These are phyloP conservation scores for Daucus carota DNA, from an alignment of 129 eudicot species.

Conservation along the genomic window DNA sequence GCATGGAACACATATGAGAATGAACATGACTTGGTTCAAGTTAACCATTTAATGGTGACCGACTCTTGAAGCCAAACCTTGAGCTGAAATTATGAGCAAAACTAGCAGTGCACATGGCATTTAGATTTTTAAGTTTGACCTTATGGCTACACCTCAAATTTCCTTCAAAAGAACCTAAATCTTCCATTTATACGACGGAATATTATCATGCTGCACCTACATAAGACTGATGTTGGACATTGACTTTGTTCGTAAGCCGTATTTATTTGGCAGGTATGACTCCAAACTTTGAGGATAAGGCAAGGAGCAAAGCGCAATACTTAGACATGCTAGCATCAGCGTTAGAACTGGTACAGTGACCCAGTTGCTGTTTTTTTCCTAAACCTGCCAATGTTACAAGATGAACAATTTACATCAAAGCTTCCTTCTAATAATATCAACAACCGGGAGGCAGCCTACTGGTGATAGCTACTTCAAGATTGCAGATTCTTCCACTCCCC, in stretches of 20 bases:
- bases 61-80: neutral
- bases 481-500: neutral
- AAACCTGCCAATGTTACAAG: neutral
- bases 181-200: neutral
- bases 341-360: neutral
- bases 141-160: neutral
- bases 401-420: too few species aligned
- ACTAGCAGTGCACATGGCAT: neutral
- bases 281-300: too few species aligned
- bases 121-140: neutral
- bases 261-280: too few species aligned
- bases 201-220: neutral
- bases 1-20: neutral
- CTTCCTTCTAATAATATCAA: neutral
- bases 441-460: neutral
- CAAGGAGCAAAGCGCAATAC: too few species aligned
- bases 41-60: neutral
- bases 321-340: neutral
- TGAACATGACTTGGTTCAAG: conserved; percentile 3
- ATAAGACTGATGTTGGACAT: neutral
- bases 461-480: neutral
- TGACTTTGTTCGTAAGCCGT: too few species aligned
- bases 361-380: neutral
- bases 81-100: neutral
- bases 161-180: neutral